Base-by-base conservation (phyloP, 768 basidiomycete species). In the Mycena galericulata region DNA sequence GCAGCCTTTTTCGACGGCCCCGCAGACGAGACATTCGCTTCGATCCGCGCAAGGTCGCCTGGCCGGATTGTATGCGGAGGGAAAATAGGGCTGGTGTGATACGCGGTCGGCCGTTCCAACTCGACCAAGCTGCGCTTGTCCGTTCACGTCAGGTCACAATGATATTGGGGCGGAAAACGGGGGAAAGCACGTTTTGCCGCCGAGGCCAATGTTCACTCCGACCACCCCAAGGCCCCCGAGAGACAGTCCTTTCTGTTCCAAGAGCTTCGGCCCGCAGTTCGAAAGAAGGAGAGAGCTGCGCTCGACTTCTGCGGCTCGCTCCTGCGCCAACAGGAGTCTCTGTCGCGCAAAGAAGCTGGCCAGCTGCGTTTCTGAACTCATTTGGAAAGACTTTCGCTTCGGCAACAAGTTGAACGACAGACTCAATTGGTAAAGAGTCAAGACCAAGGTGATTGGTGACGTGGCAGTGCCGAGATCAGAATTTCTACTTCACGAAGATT, bases 31-130 rank as follows among this genome's bases (percentile, higher is more conserved):
- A 89, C 79, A 76, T 93, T 88, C 15, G 92, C 87, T 75, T 97
- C 94, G 34, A 98, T 90, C 27, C 93, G 84, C 6, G 94, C 96
- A 30, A 97, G 84, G 79, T 99, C 97, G 17, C 97, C 97, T 12
- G 94, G 89, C 59, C 96, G 95, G 72, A 98, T 89, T 0, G 89
- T 92, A 80, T 98, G 96, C 2, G 96, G 91, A 9, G 96, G 96
- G 72, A 98, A 93, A 1, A 86, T 64, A 0, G 88, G 83, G 9
- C 83, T 88, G 3, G 87, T 78, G 74, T 96, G 93, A 74, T 94
- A 94, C 8, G 95, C 96, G 12, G 88, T 79, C 0, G 95, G 93
- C 61, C 95, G 83, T 76, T 95, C 92, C 8, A 99, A 83, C 78
- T 97, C 95, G 62, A 98, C 87, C 65, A 98, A 81, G 50, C 96